Evolutionary conservation across 1,284 basidiomycete species (phyloP), one percentile per base, ranked within the genome.

Genomic region (Fomitiporia mediterranea): DNA sequence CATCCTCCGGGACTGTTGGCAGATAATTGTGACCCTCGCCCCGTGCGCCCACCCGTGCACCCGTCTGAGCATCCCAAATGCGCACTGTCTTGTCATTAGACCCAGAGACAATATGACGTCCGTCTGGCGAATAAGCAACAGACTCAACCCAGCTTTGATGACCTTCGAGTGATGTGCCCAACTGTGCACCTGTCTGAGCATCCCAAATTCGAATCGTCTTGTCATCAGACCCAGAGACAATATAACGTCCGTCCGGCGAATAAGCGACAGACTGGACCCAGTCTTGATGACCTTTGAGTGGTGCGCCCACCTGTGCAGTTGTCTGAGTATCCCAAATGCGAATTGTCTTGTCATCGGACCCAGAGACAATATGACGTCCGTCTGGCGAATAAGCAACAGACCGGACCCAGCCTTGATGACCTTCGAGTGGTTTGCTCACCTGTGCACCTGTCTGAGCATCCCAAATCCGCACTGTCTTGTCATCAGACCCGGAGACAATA

Each of bases 191-290:
- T 7, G 17, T 30, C 6, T 15, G 23, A 21, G 51, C 58, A 57
- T 99, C 97, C 91, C 94, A 98, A 2, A 99, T 74, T 68, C 87
- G 87, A 51, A 92, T 91, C 8, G 94, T 96, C 2, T 89, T 89
- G 70, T 99, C 96, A 70, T 98, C 96, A 1, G 95, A 98, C 62
- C 94, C 95, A 2, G 96, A 94, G 38, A 99, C 79, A 53, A 98
- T 78, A 65, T 93, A 89, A 0, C 93, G 90, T 2, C 84, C 82
- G 34, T 84, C 77, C 58, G 89, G 79, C 1, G 86, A 72, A 1
- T 95, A 98, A 70, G 99, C 51, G 21, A 52, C 51, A 6, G 37
- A 43, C 8, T n/a, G 40, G 17, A 52, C 25, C 17, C 19, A 38
- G n/a, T 28, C 17, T 19, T 13, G 11, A n/a, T 52, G 51, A n/a